These are phyloP conservation scores for Fagopyrum esculentum DNA, from an alignment of 148 eudicot genomes.

Conservation along the genomic window DNA sequence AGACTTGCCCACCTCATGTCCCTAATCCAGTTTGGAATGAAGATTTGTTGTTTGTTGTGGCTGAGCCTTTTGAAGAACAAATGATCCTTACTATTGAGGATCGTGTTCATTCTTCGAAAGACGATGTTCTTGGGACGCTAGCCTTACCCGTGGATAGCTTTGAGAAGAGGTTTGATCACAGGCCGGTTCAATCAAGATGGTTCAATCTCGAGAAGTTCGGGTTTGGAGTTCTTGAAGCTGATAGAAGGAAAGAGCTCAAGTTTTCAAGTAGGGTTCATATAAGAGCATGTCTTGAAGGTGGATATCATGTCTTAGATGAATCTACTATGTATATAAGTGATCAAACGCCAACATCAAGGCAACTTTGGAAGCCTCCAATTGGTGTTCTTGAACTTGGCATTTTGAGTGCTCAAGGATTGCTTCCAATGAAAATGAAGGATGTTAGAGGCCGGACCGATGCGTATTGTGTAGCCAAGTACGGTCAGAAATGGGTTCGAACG, in stretches of 20 bases:
- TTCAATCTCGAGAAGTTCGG: constrained; percentile 59
- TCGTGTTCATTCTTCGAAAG: constrained; percentile 38
- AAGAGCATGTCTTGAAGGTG: constrained; percentile 65
- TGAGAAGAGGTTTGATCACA: constrained; percentile 54
- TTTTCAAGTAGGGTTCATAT: constrained; percentile 59
- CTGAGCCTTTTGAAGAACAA: constrained; percentile 76
- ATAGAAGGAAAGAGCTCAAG: constrained; percentile 51
- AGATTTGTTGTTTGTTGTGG: constrained; percentile 58
- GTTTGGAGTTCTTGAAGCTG: constrained; percentile 49
- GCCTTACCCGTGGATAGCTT: constrained; percentile 31
- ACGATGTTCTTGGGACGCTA: constrained; percentile 48
- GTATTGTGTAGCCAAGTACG: constrained; percentile 74
- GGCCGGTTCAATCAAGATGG: constrained; percentile 56
- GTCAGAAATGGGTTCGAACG: constrained; percentile 76
- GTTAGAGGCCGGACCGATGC: constrained; percentile 58
- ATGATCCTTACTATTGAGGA: constrained; percentile 49
- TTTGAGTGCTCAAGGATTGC: constrained; percentile 55
- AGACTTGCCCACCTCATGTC: constrained; percentile 28
- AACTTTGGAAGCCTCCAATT: constrained; percentile 68
- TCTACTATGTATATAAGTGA: constrained; percentile 70
- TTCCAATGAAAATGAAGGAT: constrained; percentile 56
- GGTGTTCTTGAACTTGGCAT: constrained; percentile 71
- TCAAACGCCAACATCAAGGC: constrained; percentile 56
- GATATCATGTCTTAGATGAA: constrained; percentile 66
- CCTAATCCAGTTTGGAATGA: constrained; percentile 64